These are phyloP conservation scores for Dactylonectria macrodidyma DNA, from an alignment of 2,329 filamentous ascomycete species.

Conservation along the genomic window DNA sequence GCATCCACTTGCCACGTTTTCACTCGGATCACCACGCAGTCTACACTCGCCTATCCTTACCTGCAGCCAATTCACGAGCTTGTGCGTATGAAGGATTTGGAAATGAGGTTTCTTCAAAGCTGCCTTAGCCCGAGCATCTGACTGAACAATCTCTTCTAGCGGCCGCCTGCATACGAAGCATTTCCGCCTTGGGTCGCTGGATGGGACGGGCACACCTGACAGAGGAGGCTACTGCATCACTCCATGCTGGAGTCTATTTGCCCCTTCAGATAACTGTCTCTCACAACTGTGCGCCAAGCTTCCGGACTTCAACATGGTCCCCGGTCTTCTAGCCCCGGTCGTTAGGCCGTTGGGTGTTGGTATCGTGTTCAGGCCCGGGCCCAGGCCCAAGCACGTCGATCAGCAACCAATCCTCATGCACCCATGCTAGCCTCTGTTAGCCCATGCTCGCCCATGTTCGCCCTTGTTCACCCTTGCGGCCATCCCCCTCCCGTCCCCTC, in stretches of 20 bases:
- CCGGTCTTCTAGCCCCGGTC: slow-evolving; percentile 20
- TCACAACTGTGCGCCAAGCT: not conserved
- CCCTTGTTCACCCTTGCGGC: not conserved
- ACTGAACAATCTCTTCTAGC: slow-evolving; percentile 11
- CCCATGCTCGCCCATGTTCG: too few relatives aligned
- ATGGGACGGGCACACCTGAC: not conserved
- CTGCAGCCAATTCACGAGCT: not conserved
- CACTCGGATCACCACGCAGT: slow-evolving; percentile 19
- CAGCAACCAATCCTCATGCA: slow-evolving; percentile 20
- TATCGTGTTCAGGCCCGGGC: slow-evolving; percentile 36
- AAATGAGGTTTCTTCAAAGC: not conserved
- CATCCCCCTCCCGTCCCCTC: not conserved
- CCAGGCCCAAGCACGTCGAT: slow-evolving; percentile 37
- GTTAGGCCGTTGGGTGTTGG: slow-evolving; percentile 32
- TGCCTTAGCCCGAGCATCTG: slow-evolving; percentile 9
- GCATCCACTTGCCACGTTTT: slow-evolving; percentile 29
- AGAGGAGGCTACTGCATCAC: not conserved
- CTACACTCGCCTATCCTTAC: slow-evolving; percentile 7
- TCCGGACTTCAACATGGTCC: slow-evolving; percentile 35
- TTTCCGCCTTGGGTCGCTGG: slow-evolving; percentile 19
- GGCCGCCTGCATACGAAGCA: slow-evolving; percentile 6
- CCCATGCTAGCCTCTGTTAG: too few relatives aligned
- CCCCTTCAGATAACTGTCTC: not conserved
- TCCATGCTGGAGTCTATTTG: not conserved
- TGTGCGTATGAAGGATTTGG: not conserved